Conservation (phyloP, 345 rosid genomes). For the Dipteronia sinensis region DNA sequence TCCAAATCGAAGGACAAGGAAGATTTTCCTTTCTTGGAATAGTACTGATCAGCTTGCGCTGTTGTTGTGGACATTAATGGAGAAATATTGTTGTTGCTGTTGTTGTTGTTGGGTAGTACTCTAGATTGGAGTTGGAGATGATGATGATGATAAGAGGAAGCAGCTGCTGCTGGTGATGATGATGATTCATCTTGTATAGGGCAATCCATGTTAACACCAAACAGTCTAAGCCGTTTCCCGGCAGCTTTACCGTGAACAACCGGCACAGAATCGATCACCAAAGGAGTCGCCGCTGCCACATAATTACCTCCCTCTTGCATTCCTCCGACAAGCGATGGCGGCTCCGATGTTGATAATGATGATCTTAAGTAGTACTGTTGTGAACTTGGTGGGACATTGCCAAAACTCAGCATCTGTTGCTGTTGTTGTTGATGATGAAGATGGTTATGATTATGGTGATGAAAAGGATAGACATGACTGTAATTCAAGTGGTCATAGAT, state of each 20-base stretch:
- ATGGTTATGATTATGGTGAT: conserved; percentile 18
- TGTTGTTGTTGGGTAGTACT: not conserved
- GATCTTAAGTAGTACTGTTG: conserved; percentile 42
- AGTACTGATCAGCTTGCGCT: conserved; percentile 29
- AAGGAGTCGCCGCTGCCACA: conserved; percentile 21
- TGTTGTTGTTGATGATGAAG: conserved; percentile 31
- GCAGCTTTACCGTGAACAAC: conserved; percentile 38
- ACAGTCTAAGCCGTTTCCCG: conserved; percentile 58
- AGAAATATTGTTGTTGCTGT: not conserved
- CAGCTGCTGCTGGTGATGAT: not conserved
- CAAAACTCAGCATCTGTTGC: conserved; percentile 31
- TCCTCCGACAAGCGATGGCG: conserved; percentile 32
- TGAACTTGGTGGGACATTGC: conserved; percentile 26
- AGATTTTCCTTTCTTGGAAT: conserved; percentile 65
- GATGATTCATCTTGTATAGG: conserved; percentile 38
- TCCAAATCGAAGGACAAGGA: conserved; percentile 68
- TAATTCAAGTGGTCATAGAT: conserved; percentile 40
- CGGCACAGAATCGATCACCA: conserved; percentile 65
- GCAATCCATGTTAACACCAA: conserved; percentile 72
- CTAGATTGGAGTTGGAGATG: conserved; percentile 13
- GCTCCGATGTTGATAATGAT: conserved; percentile 28
- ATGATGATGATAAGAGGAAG: conserved; percentile 31
- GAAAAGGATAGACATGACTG: conserved; percentile 29
- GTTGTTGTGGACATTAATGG: conserved; percentile 15
- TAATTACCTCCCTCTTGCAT: conserved; percentile 28